Conservation (phyloP, 345 rosid genomes). For the Orychophragmus violaceus region DNA sequence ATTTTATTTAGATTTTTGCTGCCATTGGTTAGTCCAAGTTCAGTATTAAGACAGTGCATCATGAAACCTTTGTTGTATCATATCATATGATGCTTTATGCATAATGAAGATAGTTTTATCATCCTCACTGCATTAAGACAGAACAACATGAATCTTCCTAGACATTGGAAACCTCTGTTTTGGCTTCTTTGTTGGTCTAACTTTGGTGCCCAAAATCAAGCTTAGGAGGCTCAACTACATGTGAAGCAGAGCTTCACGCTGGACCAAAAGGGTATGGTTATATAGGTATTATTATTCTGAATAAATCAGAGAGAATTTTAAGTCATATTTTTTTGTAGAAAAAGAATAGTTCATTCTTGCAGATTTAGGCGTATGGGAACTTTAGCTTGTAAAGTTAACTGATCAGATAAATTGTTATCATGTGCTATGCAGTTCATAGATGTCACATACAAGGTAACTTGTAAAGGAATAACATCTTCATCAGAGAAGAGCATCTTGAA, state of each 20-base stretch:
- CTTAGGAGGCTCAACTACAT: slow-evolving; percentile 35
- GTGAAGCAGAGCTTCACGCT: slow-evolving; percentile 35
- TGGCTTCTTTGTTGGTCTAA: slow-evolving; percentile 32
- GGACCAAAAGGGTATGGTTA: slow-evolving; percentile 57
- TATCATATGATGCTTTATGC: slow-evolving; percentile 32
- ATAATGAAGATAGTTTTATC: slow-evolving; percentile 30
- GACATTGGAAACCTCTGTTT: slow-evolving; percentile 32
- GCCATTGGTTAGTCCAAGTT: slow-evolving; percentile 54
- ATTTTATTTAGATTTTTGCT: slow-evolving; percentile 34
- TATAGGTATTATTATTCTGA: background rate
- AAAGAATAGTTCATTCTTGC: background rate
- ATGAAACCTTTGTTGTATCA: slow-evolving; percentile 28
- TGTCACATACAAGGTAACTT: slow-evolving; percentile 62
- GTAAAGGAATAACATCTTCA: slow-evolving; percentile 46
- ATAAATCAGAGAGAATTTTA: slow-evolving; percentile 11
- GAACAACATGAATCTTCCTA: slow-evolving; percentile 5
- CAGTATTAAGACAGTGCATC: slow-evolving; percentile 26
- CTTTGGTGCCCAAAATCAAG: slow-evolving; percentile 29
- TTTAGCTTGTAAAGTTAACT: background rate
- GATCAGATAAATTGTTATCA: background rate
- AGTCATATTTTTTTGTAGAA: background rate
- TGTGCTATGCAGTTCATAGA: slow-evolving; percentile 62
- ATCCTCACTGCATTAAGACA: slow-evolving; percentile 24
- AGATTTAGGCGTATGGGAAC: background rate
- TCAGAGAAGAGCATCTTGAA: slow-evolving; percentile 63